Base-by-base conservation (phyloP, 192 early-diverging fungal genomes). In the Backusella mclennaniae region DNA sequence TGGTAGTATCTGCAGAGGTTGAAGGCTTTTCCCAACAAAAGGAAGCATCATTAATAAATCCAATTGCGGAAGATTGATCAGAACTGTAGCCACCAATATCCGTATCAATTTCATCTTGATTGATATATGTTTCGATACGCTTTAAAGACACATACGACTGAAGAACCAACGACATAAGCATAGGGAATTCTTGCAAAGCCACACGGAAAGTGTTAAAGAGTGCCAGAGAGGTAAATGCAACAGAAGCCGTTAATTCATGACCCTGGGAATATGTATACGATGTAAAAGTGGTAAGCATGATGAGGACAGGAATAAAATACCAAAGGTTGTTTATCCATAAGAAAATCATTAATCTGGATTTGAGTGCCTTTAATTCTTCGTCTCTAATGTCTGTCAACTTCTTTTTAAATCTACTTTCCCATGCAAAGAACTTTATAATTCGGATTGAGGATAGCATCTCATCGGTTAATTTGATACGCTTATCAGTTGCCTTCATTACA, bases 381-480 rank as follows among this genome's bases (percentile, higher is more conserved):
- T 88, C 82, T 29, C 93, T 88, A 36, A 89, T 87, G 15, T 76
- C 86, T 2, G 86, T 84, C 19, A 97, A 86, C 42, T 89, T 86
- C 29, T 87, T 82, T 44, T 90, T 77, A 75, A 98, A 95, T 63
- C 87, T 82, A 69, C 85, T 74, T 82, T 95, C 91, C 94, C 94
- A 96, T 19, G 90, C 93, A 85, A 95, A 95, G 71, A 98, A 90
- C 82, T 99, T 99, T 73, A 99, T 90, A 31, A 98, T 93, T 29
- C 95, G 90, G 56, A 99, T 97, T 29, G 95, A 95, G 77, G 91
- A 87, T 53, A 97, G 82, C 72, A 95, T 83, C 80, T 98, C 96
- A 52, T 95, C 95, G 46, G 94, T 89, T 75, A 90, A 85, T 11
- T 90, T 89, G 69, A 98, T 85, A 26, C 96, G 90, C 78, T 93